Conservation (phyloP, 2,329 filamentous ascomycete genomes). For the Corynespora cassiicola region DNA sequence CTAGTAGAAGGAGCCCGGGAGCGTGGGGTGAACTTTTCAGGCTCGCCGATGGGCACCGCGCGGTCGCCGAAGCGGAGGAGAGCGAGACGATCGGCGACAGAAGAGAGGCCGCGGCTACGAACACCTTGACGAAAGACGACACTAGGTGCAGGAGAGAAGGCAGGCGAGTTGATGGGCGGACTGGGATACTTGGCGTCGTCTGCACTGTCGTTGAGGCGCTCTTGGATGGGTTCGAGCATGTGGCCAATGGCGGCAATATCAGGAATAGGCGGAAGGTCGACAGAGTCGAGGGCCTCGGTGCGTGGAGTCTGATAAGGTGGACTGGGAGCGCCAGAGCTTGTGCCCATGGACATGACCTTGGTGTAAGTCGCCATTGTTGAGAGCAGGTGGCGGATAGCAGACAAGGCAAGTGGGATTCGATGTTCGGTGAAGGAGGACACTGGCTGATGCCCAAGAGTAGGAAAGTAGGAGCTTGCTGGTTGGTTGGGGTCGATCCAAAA, state of each 20-base stretch:
- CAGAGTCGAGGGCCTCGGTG: slow-evolving; percentile 21
- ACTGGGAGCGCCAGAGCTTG: slow-evolving; percentile 22
- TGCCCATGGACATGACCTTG: slow-evolving; percentile 28
- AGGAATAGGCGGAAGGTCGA: slow-evolving; percentile 22
- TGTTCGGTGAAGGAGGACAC: no score
- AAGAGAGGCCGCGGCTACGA: slow-evolving; percentile 63
- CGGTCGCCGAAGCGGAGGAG: slow-evolving; percentile 59
- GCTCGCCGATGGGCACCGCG: slow-evolving; percentile 10
- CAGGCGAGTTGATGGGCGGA: slow-evolving; percentile 39
- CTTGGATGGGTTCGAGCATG: slow-evolving; percentile 35
- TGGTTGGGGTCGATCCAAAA: no score
- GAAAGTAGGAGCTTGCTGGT: no score
- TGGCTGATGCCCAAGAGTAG: no score
- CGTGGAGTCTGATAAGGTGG: slow-evolving; percentile 34
- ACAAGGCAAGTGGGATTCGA: no score
- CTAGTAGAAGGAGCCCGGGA: slow-evolving; percentile 23
- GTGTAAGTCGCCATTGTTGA: no score
- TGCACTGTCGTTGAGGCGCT: slow-evolving; percentile 37
- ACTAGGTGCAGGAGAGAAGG: slow-evolving; percentile 35
- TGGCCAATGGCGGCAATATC: slow-evolving; percentile 34
- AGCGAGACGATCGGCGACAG: slow-evolving; percentile 88
- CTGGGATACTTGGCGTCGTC: slow-evolving; percentile 35
- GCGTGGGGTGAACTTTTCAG: slow-evolving; percentile 24
- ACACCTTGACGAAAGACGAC: slow-evolving; percentile 16
- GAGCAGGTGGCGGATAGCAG: no score